Evolutionary conservation across 257 asterid genomes (phyloP).

Genomic region (Solanum corneliomulleri): DNA sequence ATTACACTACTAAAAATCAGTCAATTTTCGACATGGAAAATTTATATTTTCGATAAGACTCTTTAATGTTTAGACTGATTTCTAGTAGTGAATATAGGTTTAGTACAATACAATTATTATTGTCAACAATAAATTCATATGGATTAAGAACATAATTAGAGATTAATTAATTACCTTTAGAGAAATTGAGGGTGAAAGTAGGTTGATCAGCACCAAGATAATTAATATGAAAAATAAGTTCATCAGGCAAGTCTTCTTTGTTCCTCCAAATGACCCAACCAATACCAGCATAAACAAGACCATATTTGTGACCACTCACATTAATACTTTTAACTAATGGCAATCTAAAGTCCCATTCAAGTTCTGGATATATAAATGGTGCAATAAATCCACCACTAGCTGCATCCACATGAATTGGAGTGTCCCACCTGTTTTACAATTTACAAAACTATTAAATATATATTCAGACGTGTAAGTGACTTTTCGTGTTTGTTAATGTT

Average conservation of each 20-base stretch:
- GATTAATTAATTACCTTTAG: slow-evolving; percentile 40
- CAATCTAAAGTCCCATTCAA: slow-evolving; percentile 83
- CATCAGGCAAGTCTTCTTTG: slow-evolving; percentile 74
- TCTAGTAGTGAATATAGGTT: neutral
- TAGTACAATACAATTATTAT: neutral
- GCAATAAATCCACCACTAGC: slow-evolving; percentile 97
- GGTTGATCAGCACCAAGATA: slow-evolving; percentile 97
- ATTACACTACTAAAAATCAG: neutral
- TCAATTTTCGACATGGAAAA: neutral
- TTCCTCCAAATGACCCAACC: slow-evolving; percentile 91
- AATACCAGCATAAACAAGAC: slow-evolving; percentile 90
- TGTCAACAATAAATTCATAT: neutral
- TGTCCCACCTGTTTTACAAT: slow-evolving; percentile 55
- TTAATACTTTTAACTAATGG: slow-evolving; percentile 85
- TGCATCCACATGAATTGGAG: slow-evolving; percentile 92
- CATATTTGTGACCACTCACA: slow-evolving; percentile 91
- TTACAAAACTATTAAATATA: neutral
- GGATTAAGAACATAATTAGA: neutral
- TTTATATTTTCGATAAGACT: too few species aligned
- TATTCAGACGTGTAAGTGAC: neutral
- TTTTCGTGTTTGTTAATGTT: neutral
- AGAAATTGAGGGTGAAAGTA: slow-evolving; percentile 90
- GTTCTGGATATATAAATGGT: slow-evolving; percentile 78
- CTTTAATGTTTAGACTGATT: neutral
- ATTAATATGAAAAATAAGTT: slow-evolving; percentile 79